Base-by-base conservation (phyloP, 257 asterid genomes). In the Buddleja alternifolia region DNA sequence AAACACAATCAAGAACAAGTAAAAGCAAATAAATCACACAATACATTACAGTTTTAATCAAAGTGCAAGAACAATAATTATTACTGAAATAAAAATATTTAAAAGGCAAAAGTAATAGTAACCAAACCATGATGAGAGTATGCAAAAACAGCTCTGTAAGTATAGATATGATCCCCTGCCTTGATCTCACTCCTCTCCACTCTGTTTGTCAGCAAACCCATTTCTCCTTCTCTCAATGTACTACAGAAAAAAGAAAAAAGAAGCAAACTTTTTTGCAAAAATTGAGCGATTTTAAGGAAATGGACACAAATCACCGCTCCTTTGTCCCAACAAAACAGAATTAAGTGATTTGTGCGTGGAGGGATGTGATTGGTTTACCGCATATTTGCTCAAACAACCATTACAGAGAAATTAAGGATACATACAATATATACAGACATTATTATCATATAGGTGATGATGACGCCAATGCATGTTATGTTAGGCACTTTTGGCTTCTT, bases 101-200 rank as follows among this genome's bases (percentile, higher is more conserved):
- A 23, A 48, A 55, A 12, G 20, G 14, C 23, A 37, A 34, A 0
- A 11, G 25, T 4, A 14, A 52, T n/a, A 19, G 20, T 8, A 11
- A 10, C 15, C n/a, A 39, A 69, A 90, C 97, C 98, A 63, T 90
- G 96, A 78, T 87, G 98, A 61, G 96, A 87, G 66, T 87, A 87
- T 52, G 90, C 95, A 73, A 92, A 89, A 62, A 88, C 80, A 7
- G 93, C 98, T 80, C 96, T 80, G 77, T 92, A 92, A 74, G 94
- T 89, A 68, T 89, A 92, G 83, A 92, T 84, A 66, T 87, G 97
- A 76, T 86, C 98, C 45, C 96, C 97, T 25, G 95, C 73, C 63
- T 79, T 88, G 74, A 91, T 84, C 75, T 83, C 84, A 71, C 73
- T 78, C 66, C 83, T 76, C 69, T 82, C 90, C 75, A 85, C 96